phyloP scores from a whole-genome alignment of 164 flowering plant species.

The Vitis riparia region DNA sequence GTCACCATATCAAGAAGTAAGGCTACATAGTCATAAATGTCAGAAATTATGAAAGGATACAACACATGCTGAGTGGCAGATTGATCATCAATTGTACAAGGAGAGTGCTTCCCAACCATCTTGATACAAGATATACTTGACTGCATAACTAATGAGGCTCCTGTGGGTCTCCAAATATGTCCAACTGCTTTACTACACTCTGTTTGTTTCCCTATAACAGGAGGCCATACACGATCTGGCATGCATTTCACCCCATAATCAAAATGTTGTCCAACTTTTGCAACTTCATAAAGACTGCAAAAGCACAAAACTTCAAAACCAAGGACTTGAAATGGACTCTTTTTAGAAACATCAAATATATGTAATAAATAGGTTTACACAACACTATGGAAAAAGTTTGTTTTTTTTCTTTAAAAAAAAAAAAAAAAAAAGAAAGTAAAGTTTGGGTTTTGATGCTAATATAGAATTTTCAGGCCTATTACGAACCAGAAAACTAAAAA shows the following conservation, averaged over 20 bases:
- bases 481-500: no score
- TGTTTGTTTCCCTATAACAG: constrained; percentile 19
- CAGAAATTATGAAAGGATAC: constrained; percentile 58
- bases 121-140: constrained; percentile 67
- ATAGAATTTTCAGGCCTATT: no score
- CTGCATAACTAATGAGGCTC: constrained; percentile 30
- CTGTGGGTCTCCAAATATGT: constrained; percentile 37
- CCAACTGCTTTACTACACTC: constrained; percentile 23
- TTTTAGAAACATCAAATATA: neutral
- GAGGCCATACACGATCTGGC: constrained; percentile 61
- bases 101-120: constrained; percentile 27
- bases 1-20: no score
- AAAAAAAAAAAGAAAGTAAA: no score
- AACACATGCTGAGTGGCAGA: constrained; percentile 35
- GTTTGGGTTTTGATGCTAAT: no score
- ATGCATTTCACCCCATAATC: constrained; percentile 31
- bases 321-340: constrained; percentile 7
- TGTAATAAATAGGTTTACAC: neutral
- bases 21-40: no score
- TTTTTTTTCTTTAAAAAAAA: no score
- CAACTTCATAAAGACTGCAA: constrained; percentile 69
- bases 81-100: constrained; percentile 22
- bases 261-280: constrained; percentile 35
- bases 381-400: no score
- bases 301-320: constrained; percentile 19